phyloP scores from a whole-genome alignment of 352 stramenopile species.

The Pythium aphanidermatum region DNA sequence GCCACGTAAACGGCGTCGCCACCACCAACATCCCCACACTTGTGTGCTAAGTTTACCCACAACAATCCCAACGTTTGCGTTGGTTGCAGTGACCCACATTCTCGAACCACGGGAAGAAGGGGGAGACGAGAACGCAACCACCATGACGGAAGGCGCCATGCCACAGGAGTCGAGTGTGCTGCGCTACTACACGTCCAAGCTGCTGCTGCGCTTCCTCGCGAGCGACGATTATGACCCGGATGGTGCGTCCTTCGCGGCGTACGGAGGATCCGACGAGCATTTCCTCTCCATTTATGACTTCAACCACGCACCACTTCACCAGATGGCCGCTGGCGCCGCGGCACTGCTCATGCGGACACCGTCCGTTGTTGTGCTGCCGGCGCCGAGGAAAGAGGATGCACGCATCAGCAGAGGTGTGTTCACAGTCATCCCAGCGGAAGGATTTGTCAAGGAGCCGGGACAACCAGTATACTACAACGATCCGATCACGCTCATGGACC shows the following conservation, averaged over 20 bases:
- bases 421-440: slow-evolving; percentile 29
- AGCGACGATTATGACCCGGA: slow-evolving; percentile 17
- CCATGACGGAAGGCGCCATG: not conserved
- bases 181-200: slow-evolving; percentile 28
- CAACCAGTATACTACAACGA: slow-evolving; percentile 40
- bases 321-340: no score
- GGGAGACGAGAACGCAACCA: no score
- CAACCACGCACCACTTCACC: no score
- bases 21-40: no score
- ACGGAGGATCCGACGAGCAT: slow-evolving; percentile 2
- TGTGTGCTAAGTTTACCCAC: no score
- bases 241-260: slow-evolving; percentile 12
- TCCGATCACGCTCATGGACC: slow-evolving; percentile 29
- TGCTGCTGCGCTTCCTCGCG: slow-evolving; percentile 24
- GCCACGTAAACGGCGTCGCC: no score
- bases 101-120: no score
- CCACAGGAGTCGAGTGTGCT: slow-evolving; percentile 27
- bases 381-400: not conserved
- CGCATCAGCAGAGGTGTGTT: slow-evolving; percentile 22
- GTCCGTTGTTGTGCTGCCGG: slow-evolving; percentile 23
- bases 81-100: no score
- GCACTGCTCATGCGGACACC: slow-evolving; percentile 21
- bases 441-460: slow-evolving; percentile 29
- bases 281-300: slow-evolving; percentile 25
- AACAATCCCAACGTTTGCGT: no score